Evolutionary conservation across 805 yeast species (phyloP).

Genomic region (Candida tammaniensis): DNA sequence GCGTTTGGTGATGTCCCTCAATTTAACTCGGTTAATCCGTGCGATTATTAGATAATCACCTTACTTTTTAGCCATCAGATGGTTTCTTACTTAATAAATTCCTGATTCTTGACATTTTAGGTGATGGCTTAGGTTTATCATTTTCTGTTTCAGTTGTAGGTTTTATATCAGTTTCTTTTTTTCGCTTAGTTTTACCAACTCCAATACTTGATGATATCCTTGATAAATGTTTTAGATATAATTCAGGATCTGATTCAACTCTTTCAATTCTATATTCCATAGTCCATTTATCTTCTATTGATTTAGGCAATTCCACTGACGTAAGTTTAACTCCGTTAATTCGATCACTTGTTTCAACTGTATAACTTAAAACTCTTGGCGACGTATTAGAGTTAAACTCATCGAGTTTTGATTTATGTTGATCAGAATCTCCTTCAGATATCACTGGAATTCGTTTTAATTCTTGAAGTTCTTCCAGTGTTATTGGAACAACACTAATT

Average conservation of each 20-base stretch:
- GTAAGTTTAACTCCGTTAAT: conserved; percentile 5
- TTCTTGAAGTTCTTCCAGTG: conserved; percentile 16
- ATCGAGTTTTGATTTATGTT: conserved; percentile 5
- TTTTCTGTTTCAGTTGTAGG: no score
- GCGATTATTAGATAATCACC: no score
- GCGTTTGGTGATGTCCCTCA: conserved; percentile 8
- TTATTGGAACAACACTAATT: conserved; percentile 32
- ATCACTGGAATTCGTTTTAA: conserved; percentile 9
- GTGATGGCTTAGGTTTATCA: no score
- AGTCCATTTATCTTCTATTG: conserved; percentile 19
- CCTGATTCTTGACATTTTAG: no score
- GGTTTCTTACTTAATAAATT: no score
- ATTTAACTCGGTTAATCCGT: no score
- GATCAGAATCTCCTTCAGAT: conserved; percentile 1
- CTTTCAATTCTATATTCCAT: conserved; percentile 19
- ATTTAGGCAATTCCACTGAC: conserved; percentile 15
- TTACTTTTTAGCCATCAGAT: no score
- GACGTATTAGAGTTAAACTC: conserved; percentile 5
- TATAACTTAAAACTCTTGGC: conserved; percentile 4
- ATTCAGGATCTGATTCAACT: conserved; percentile 10
- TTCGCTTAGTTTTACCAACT: no score
- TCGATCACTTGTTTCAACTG: conserved; percentile 4
- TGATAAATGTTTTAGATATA: conserved; percentile 10
- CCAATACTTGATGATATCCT: no score
- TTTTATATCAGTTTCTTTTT: no score